These are phyloP conservation scores for Aureobasidium lini DNA, from an alignment of 2,329 filamentous ascomycete species.

Conservation along the genomic window DNA sequence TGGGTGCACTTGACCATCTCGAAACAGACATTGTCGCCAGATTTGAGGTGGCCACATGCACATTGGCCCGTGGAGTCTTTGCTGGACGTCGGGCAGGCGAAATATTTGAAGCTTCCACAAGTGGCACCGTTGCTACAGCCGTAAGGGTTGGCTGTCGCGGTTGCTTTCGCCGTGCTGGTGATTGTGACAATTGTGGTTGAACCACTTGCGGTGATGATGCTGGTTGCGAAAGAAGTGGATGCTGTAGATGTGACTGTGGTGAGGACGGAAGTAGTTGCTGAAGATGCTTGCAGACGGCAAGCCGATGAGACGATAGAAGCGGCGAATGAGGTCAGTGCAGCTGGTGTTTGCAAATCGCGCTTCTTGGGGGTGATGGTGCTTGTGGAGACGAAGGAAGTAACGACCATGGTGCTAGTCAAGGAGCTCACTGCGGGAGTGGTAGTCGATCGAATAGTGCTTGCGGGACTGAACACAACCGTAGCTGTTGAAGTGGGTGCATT, in stretches of 20 bases:
- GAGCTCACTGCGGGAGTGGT: background rate
- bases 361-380: background rate
- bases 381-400: background rate
- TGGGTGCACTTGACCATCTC: background rate
- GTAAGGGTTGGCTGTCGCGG: background rate
- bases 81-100: background rate
- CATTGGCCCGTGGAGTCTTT: background rate
- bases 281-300: background rate
- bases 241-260: background rate
- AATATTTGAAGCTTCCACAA: too few species aligned
- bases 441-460: background rate
- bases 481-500: background rate
- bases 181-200: background rate
- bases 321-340: background rate
- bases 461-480: background rate
- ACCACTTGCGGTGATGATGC: background rate
- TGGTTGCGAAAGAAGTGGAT: background rate
- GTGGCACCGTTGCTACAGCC: background rate
- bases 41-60: background rate
- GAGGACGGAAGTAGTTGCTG: background rate
- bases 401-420: background rate
- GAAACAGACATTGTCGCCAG: background rate
- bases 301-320: background rate
- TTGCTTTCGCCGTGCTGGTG: background rate
- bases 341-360: background rate